Evolutionary conservation across 1,139 yeast species (phyloP), one percentile per base, ranked within the genome.

Genomic region (Blastobotrys buckinghamii): DNA sequence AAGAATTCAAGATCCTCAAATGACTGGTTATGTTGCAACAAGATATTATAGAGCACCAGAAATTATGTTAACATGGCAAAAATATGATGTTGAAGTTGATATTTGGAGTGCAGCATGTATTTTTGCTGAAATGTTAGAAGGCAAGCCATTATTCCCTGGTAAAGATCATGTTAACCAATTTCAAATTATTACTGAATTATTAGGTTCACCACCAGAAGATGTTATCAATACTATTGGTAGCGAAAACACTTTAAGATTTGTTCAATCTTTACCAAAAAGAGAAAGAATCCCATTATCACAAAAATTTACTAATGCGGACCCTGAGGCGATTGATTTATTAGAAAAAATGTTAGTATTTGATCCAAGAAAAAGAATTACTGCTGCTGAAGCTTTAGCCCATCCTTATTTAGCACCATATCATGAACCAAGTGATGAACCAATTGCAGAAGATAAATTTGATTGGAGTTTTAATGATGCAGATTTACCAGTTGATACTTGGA

Each of bases 31-130:
- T 67, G 98, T 92, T 16, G 84, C 95, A 17, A 92, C 99, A 2
- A 73, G 99, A 61, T 94, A 92, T 74, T 92, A 92, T 68, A 78
- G 99, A 57, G 99, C 98, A 0, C 99, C 98, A 1, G 99, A 92
- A 69, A 92, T 92, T 68, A 92, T 92, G 99, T 77, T 92, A 58
- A 90, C 97, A 24, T 92, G 99, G 99, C 99, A 92, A 68, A 90
- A 94, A 68, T 92, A 92, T 71, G 97, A 92, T 65, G 84, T 89
- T n/a, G 97, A 92, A 69, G 98, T 94, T 38, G 99, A 92, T 67
- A 85, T 92, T 61, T 92, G 99, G 99, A 85, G 96, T 16, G 97
- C 95, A n/a, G 99, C 97, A 16, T 92, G 99, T 71, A 92, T 92
- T 55, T 86, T 92, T 63, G 95, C 97, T 12, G 99, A 92, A 68